Conservation (phyloP, 768 basidiomycete genomes). For the Termitomyces sp. region DNA sequence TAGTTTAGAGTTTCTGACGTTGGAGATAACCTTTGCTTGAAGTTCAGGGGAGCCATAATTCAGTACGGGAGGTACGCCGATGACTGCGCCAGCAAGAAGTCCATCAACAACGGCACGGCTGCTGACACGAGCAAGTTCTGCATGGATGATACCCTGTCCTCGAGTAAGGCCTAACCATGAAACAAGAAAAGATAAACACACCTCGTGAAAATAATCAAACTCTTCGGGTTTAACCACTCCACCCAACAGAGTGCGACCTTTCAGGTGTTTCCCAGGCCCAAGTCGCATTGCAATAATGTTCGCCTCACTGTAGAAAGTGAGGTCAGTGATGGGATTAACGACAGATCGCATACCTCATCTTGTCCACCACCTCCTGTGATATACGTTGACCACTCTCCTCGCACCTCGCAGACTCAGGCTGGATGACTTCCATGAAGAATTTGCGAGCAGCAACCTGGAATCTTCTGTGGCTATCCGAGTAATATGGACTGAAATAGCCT, state of each 20-base stretch:
- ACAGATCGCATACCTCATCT: slow-evolving; percentile 52
- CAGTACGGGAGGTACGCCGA: slow-evolving; percentile 84
- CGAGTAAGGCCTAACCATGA: background rate
- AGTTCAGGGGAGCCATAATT: slow-evolving; percentile 83
- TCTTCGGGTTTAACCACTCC: slow-evolving; percentile 76
- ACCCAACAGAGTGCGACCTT: slow-evolving; percentile 70
- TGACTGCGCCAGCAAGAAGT: slow-evolving; percentile 73
- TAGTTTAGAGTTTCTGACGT: slow-evolving; percentile 32
- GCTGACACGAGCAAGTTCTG: slow-evolving; percentile 78
- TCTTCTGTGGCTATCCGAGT: slow-evolving; percentile 61
- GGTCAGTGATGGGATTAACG: background rate
- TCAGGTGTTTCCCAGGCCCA: slow-evolving; percentile 84
- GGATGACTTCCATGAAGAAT: slow-evolving; percentile 72
- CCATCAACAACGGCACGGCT: slow-evolving; percentile 89
- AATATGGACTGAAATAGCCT: slow-evolving; percentile 74
- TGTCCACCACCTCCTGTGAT: slow-evolving; percentile 78
- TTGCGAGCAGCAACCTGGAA: slow-evolving; percentile 75
- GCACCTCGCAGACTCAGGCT: slow-evolving; percentile 67
- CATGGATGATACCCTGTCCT: slow-evolving; percentile 64
- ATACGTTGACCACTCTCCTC: slow-evolving; percentile 88
- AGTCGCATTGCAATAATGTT: slow-evolving; percentile 87
- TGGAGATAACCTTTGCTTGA: slow-evolving; percentile 63
- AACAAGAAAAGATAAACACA: slow-evolving; percentile 16
- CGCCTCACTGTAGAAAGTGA: slow-evolving; percentile 40
- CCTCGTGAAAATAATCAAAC: slow-evolving; percentile 95